Conservation (phyloP, 1,284 basidiomycete genomes). For the Pseudozyma sp. region DNA sequence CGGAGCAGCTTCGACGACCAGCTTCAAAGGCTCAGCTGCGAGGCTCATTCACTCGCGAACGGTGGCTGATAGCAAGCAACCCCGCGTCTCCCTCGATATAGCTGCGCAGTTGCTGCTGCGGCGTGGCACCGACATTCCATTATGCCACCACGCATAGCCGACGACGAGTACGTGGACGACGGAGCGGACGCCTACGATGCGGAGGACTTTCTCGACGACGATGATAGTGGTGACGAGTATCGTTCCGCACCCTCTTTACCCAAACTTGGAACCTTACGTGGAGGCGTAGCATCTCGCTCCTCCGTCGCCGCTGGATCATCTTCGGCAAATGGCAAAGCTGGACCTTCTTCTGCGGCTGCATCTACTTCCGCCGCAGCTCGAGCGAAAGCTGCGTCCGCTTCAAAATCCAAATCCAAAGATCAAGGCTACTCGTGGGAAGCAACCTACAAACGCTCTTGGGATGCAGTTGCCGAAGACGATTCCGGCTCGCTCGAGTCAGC, state of each 20-base stretch:
- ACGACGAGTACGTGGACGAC: conserved; percentile 49
- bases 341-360: neutral
- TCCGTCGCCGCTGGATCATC: conserved; percentile 8
- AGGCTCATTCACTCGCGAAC: neutral
- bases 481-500: conserved; percentile 88
- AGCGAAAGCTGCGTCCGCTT: conserved; percentile 3
- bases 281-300: conserved; percentile 12
- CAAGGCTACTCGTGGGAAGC: conserved; percentile 90
- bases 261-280: conserved; percentile 29
- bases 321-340: conserved; percentile 29
- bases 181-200: conserved; percentile 45
- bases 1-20: neutral
- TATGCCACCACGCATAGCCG: conserved; percentile 44
- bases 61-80: neutral
- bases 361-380: conserved; percentile 18
- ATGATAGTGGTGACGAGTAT: conserved; percentile 53
- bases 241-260: conserved; percentile 39
- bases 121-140: neutral
- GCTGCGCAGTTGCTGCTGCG: neutral
- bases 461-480: conserved; percentile 95
- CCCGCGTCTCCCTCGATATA: neutral
- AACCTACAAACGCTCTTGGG: conserved; percentile 93
- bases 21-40: too few species aligned
- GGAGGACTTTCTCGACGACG: conserved; percentile 54
- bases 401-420: conserved; percentile 49